Conservation (phyloP, 768 basidiomycete species). For the Boletus edulis region DNA sequence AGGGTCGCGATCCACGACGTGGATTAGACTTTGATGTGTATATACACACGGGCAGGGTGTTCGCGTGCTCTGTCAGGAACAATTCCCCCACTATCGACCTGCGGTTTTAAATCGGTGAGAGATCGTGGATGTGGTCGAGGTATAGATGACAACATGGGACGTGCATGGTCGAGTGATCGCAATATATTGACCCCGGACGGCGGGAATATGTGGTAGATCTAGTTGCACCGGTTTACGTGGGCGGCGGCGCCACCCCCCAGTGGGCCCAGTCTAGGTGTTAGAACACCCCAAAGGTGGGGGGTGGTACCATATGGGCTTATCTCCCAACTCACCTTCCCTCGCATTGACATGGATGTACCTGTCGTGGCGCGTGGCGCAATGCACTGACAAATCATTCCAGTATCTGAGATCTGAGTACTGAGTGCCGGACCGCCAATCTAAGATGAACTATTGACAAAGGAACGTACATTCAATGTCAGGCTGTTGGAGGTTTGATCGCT, state of each 20-base stretch:
- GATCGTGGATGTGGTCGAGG: background rate
- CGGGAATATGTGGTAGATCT: too few species aligned
- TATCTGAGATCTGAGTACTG: background rate
- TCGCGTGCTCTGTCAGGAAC: background rate
- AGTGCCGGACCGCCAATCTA: too few species aligned
- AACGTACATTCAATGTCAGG: background rate
- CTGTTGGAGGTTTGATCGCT: conserved; percentile 1
- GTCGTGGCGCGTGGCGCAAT: background rate
- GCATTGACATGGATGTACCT: background rate
- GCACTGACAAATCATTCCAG: background rate
- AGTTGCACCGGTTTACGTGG: background rate
- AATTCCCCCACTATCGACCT: background rate
- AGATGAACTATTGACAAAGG: background rate
- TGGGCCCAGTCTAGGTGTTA: background rate
- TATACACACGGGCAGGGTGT: background rate
- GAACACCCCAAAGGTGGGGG: background rate
- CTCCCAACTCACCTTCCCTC: background rate
- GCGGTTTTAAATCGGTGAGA: conserved; percentile 3
- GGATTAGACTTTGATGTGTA: conserved; percentile 6
- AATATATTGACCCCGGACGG: too few species aligned
- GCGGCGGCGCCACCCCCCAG: background rate
- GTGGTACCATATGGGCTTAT: too few species aligned
- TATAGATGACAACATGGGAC: background rate
- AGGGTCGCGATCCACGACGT: background rate
- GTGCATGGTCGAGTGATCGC: too few species aligned